Conservation (phyloP, 73 alveolate genomes). For the Halteria grandinella region DNA sequence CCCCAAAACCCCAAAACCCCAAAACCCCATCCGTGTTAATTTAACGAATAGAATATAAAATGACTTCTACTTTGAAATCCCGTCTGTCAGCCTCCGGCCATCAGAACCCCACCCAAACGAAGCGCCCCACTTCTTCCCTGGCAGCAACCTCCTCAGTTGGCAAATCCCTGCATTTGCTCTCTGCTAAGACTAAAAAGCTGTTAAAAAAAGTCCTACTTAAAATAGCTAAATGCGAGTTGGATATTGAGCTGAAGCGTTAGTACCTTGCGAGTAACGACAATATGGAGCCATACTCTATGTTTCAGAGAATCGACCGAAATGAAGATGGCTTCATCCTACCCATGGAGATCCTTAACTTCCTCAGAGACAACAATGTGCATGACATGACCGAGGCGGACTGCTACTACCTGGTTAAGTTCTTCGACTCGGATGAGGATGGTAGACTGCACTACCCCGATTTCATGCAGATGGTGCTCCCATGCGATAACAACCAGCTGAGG, state of each 20-base stretch:
- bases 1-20: too few species aligned
- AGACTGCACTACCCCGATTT: constrained; percentile 58
- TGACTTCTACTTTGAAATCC: too few species aligned
- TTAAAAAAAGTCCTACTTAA: constrained; percentile 26
- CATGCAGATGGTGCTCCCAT: constrained; percentile 54
- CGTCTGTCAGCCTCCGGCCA: too few species aligned
- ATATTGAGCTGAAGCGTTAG: constrained; percentile 35
- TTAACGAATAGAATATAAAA: too few species aligned
- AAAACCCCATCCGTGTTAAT: too few species aligned
- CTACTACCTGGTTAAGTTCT: constrained; percentile 56
- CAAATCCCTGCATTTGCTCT: too few species aligned
- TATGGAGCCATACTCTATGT: constrained; percentile 53
- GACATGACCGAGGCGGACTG: constrained; percentile 47
- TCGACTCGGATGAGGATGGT: constrained; percentile 56
- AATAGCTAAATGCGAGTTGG: constrained; percentile 35
- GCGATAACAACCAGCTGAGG: constrained; percentile 40
- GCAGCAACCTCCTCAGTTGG: too few species aligned
- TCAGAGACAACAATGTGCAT: constrained; percentile 52
- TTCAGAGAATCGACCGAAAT: constrained; percentile 45
- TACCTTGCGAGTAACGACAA: constrained; percentile 29
- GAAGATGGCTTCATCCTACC: constrained; percentile 42
- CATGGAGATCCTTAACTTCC: constrained; percentile 30
- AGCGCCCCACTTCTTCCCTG: too few species aligned
- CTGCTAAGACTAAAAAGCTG: constrained; percentile 1
- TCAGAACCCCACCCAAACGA: too few species aligned